A percentile compares a stretch with the other conserved stretches of the same genome.
These are phyloP conservation scores for Ogataea methanolica DNA, from an alignment of 805 yeast genomes.

Conservation along the genomic window DNA sequence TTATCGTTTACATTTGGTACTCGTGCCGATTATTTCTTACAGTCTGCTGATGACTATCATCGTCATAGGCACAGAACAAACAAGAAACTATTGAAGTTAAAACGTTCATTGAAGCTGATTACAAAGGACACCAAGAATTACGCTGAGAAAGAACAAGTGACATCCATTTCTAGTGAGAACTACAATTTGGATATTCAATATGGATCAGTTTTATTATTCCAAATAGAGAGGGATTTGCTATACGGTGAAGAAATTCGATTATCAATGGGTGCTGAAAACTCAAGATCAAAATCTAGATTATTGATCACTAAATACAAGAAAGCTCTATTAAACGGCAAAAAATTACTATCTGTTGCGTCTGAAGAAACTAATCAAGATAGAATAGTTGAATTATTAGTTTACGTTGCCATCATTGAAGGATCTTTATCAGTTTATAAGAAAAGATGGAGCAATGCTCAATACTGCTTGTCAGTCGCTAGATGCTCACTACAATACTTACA, in stretches of 20 bases:
- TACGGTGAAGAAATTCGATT: constrained; percentile 61
- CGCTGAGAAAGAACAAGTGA: constrained; percentile 40
- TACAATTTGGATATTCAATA: constrained; percentile 46
- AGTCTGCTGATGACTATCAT: constrained; percentile 63
- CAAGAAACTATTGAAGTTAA: constrained; percentile 56
- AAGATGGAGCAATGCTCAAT: constrained; percentile 51
- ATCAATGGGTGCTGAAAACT: constrained; percentile 48
- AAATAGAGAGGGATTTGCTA: constrained; percentile 75
- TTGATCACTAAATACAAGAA: constrained; percentile 64
- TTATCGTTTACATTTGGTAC: constrained; percentile 45
- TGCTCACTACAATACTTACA: constrained; percentile 54
- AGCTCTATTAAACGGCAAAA: constrained; percentile 42
- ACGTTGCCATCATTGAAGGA: constrained; percentile 32
- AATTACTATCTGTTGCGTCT: constrained; percentile 37
- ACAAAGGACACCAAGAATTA: constrained; percentile 66
- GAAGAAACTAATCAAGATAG: constrained; percentile 34
- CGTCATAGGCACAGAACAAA: constrained; percentile 63
- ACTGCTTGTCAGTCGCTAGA: constrained; percentile 55
- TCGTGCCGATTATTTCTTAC: constrained; percentile 59
- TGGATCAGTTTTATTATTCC: constrained; percentile 56
- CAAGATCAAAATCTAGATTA: constrained; percentile 44
- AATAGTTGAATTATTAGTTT: constrained; percentile 33
- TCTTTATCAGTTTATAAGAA: constrained; percentile 45
- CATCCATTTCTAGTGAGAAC: constrained; percentile 42
- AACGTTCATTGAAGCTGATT: constrained; percentile 58